phyloP scores from a whole-genome alignment of 768 basidiomycete species.

The Pleurotus eryngii region DNA sequence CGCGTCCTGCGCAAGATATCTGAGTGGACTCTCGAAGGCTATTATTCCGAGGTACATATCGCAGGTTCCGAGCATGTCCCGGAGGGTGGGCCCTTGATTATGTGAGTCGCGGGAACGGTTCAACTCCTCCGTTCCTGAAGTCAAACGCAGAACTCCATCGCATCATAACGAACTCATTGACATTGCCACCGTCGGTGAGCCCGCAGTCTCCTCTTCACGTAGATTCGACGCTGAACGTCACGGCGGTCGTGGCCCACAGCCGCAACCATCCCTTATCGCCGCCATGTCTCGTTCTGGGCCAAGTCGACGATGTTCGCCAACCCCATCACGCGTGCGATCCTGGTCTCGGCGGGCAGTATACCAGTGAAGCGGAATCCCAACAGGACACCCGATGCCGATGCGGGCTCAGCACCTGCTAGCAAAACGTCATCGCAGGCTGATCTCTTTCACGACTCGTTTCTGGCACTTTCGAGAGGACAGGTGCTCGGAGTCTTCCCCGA shows the following conservation, averaged over 20 bases:
- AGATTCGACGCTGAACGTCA: no score
- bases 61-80: slow-evolving; percentile 57
- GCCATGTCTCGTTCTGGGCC: slow-evolving; percentile 65
- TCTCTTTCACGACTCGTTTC: slow-evolving; percentile 55
- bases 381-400: not conserved
- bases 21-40: slow-evolving; percentile 55
- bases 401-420: not conserved
- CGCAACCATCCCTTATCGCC: slow-evolving; percentile 55
- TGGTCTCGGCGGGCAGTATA: slow-evolving; percentile 66
- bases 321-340: slow-evolving; percentile 45
- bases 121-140: no score
- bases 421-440: slow-evolving; percentile 27
- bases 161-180: slow-evolving; percentile 75
- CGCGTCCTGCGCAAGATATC: slow-evolving; percentile 58
- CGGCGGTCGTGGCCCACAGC: slow-evolving; percentile 23
- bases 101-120: slow-evolving; percentile 34
- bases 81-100: slow-evolving; percentile 52
- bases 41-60: slow-evolving; percentile 60
- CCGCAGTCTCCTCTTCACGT: not conserved
- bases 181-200: slow-evolving; percentile 41
- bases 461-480: slow-evolving; percentile 47
- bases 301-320: slow-evolving; percentile 67
- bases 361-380: slow-evolving; percentile 68
- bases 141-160: slow-evolving; percentile 42
- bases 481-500: slow-evolving; percentile 71